Percentiles rank a stretch among this genome's conserved stretches.
Conservation (phyloP, 352 stramenopile species). For the Pythium scleroteichum region DNA sequence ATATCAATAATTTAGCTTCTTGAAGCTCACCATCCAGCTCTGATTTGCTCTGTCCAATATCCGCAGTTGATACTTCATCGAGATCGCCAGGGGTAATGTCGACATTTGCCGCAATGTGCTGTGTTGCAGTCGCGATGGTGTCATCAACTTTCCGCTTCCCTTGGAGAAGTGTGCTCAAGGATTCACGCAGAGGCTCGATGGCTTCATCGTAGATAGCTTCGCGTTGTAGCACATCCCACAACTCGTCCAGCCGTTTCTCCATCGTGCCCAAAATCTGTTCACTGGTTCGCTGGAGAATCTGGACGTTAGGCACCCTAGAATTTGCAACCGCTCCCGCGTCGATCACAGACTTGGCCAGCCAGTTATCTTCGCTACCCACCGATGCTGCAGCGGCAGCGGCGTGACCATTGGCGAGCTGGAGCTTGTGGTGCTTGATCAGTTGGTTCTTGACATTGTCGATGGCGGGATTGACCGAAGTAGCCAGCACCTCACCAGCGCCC, state of each 20-base stretch:
- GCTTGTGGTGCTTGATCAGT: not conserved
- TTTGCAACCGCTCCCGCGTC: not conserved
- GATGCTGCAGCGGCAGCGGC: constrained; percentile 4
- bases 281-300: not conserved
- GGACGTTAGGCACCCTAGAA: not conserved
- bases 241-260: constrained; percentile 38
- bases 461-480: not conserved
- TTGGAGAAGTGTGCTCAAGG: constrained; percentile 37
- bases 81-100: not conserved
- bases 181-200: constrained; percentile 32
- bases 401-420: not conserved
- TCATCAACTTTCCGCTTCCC: constrained; percentile 45
- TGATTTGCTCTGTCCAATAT: not conserved
- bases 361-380: constrained; percentile 21
- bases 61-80: not conserved
- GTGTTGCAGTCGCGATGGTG: not conserved
- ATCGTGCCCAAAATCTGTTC: constrained; percentile 28
- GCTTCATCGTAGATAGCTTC: constrained; percentile 28
- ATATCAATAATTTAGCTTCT: constrained; percentile 27
- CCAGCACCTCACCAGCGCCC: constrained; percentile 16
- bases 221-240: constrained; percentile 29
- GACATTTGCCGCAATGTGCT: not conserved
- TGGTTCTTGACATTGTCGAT: constrained; percentile 5
- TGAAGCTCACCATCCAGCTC: constrained; percentile 24
- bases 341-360: constrained; percentile 14